Base-by-base conservation (phyloP, 2,329 filamentous ascomycete species). In the Cytospora chrysosperma region DNA sequence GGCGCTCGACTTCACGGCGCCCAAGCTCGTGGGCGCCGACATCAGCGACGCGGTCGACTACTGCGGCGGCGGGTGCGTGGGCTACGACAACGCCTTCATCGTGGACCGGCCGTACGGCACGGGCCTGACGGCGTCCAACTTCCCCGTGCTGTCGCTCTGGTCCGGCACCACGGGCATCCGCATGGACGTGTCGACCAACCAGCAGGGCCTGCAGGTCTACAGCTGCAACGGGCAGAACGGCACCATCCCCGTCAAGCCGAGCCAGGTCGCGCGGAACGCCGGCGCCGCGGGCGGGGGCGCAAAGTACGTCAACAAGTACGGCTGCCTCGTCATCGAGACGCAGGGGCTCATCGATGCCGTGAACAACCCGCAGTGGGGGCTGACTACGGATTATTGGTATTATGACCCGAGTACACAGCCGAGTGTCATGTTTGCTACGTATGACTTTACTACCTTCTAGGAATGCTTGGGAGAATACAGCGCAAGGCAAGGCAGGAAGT, bases 171-270 rank as follows among this genome's bases (percentile, higher is more conserved):
- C 61, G 32, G 61, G 61, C 26, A 62, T 62, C 54, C 54, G 61
- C 6, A 54, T 62, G 12, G 61, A 62, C 37, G 53, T 62, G 26
- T 49, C 30, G 19, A 62, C 61, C 10, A 58, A 62, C 54, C 61
- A 62, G 54, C 61, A 62, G 47, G 61, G 61, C 24, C 61, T 62
- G 21, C 61, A 62, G 54, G 52, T 62, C 32, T 62, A 62, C 61
- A 34, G 26, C 30, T 62, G 61, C 61, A 62, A 62, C 26, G 61
- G 61, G 13, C 61, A 62, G 55, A 62, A 62, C 50, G 61, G 61
- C 61, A 62, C 61, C 3, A 58, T 62, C 47, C 61, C 61, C 54
- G n/a, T 57, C 30, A 62, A 62, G 61, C 54, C 47, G 24, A 62
- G 61, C 55, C 61, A 62, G 55, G 43, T 62, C 37, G 55, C 54